Base-by-base conservation (phyloP, 495 filamentous ascomycete genomes). In the Penicillium soppii region DNA sequence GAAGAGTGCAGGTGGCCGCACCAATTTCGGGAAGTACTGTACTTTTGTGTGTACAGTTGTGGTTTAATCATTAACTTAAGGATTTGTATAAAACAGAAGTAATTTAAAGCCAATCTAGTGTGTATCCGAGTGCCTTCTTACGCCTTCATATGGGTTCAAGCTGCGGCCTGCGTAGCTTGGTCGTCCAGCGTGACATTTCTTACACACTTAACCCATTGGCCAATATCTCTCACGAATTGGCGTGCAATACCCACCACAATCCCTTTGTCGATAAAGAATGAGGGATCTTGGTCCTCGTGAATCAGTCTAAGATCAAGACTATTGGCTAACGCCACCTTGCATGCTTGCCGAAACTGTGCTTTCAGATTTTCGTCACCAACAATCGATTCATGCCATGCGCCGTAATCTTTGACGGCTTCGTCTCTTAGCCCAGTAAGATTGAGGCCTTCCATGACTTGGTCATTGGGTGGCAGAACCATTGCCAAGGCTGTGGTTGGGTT, bases 281-380 rank as follows among this genome's bases (percentile, higher is more conserved):
- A 47, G 1, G 54, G 50, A 40, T 70, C 50, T 30, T 58, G 52
- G 47, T 67, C 59, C 32, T 59, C 13, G 29, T 60, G 15, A 15
- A 70, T 62, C 52, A 61, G 54, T 16, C 29, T 48, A 25, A 67
- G 61, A 45, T 65, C 66, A 1, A 67, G 41, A 33, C 57, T 48
- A 44, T 66, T 53, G 19, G 47, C 46, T n/a, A 67, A 49, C 5
- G 57, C 45, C 5, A 61, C 25, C 43, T 65, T 36, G 25, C 59
- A 44, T 19, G 57, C 53, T 47, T 54, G 50, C 0, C 43, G 42
- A 40, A 62, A 58, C 3, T 59, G 20, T 6, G 52, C 59, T 35
- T 61, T 63, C 8, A 55, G 49, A 25, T 16, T 40, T 1, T 61
- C 23, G 26, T 58, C 41, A 35, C n/a, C 33, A 20, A 66, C 57